Conservation (phyloP, 768 basidiomycete genomes). For the Termitomyces sp. region DNA sequence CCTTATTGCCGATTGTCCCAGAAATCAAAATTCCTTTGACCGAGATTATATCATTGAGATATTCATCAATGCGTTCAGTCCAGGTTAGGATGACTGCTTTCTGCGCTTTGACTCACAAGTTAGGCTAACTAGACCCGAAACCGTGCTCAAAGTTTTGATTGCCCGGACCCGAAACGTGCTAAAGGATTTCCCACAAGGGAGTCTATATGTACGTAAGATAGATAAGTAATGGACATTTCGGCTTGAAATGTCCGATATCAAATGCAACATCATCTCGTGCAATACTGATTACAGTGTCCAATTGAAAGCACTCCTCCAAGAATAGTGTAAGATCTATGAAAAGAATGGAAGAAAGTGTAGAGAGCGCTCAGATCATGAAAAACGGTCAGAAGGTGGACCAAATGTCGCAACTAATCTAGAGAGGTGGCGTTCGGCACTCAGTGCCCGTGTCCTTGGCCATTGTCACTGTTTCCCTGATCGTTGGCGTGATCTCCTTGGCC, state of each 20-base stretch:
- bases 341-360: neutral
- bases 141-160: neutral
- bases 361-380: neutral
- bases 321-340: neutral
- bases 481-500: neutral
- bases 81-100: too few species aligned
- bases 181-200: neutral
- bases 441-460: neutral
- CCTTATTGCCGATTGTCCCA: too few species aligned
- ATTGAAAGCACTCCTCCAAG: neutral
- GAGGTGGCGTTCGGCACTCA: neutral
- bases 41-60: too few species aligned
- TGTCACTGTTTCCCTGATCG: neutral
- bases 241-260: neutral
- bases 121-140: neutral
- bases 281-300: neutral
- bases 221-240: neutral
- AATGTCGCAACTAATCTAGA: neutral
- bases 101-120: too few species aligned
- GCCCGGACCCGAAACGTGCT: neutral
- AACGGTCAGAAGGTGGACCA: neutral
- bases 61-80: too few species aligned
- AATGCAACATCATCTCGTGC: neutral
- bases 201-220: neutral
- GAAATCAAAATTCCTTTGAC: too few species aligned